Base-by-base conservation (phyloP, 345 rosid genomes). In the Acer saccharum region DNA sequence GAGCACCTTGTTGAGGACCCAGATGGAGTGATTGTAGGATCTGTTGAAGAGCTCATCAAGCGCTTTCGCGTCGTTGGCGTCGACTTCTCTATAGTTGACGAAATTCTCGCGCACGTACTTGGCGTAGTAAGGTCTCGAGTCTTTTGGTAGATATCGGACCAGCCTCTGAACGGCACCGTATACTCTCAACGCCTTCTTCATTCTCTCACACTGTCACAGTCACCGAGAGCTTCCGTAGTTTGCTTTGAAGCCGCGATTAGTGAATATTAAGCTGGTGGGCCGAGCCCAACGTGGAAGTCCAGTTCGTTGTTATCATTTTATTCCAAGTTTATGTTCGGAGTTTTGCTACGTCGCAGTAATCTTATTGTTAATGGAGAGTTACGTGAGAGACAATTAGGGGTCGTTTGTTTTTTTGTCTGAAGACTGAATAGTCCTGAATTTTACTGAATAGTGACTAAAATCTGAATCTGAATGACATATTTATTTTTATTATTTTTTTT, bases 61-160 rank as follows among this genome's bases (percentile, higher is more conserved):
- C 77, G 94, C 79, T 23, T 77, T 74, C 77, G 87, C 62, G 81
- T 90, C 94, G 65, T 76, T 77, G 71, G 79, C 84, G 64, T 91
- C 97, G 58, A 88, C 86, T 21, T 96, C 97, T 77, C 90, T 84
- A 85, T 92, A 92, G 68, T 94, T 92, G 66, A 91, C 98, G 79
- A 96, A 94, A 70, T 96, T 94, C 79, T 96, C 98, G 61, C 99
- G 90, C 18, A 83, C 91, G 89, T 88, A 92, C 75, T 94, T 96
- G 79, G 98, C 93, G 88, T 96, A 94, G 83, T 92, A 96, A 39
- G 90, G 94, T 79, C 97, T 86, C 12, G 97, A 71, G 62, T 96
- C 97, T 79, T 79, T 77, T 41, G 97, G 98, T 23, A 96, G 82
- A 77, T 85, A 91, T 85, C 94, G 82, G 74, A 92, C 93, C 14